These are phyloP conservation scores for Salix udensis DNA, from an alignment of 345 rosid species.

Conservation along the genomic window DNA sequence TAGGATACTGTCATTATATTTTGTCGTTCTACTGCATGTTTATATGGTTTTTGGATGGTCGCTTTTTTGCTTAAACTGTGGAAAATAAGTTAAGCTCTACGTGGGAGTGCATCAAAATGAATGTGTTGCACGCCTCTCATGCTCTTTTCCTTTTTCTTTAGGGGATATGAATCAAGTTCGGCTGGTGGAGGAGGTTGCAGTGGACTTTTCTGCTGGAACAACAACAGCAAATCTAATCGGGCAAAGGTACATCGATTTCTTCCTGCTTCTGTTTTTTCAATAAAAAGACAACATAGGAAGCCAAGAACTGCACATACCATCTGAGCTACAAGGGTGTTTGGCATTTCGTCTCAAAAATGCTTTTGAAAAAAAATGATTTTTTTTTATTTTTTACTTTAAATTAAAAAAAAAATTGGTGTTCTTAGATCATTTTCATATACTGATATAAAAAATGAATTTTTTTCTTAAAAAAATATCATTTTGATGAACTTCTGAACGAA, in stretches of 20 bases:
- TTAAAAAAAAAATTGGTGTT: too few species aligned
- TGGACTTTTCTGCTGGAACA: constrained; percentile 81
- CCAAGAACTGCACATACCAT: not conserved
- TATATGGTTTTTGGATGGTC: not conserved
- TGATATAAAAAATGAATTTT: too few species aligned
- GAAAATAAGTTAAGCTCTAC: not conserved
- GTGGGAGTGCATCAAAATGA: not conserved
- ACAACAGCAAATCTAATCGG: constrained; percentile 36
- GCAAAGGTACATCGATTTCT: constrained; percentile 48
- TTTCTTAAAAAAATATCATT: too few species aligned
- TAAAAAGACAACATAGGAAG: not conserved
- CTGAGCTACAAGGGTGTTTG: not conserved
- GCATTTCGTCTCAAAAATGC: too few species aligned
- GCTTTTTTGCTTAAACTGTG: not conserved
- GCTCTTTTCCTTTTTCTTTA: constrained; percentile 28
- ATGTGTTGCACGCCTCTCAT: not conserved
- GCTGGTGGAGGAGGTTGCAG: constrained; percentile 65
- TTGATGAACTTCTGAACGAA: too few species aligned
- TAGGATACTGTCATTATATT: not conserved
- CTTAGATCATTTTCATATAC: too few species aligned
- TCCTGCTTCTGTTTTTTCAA: not conserved
- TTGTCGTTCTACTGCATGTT: not conserved
- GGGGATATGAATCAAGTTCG: constrained; percentile 85
- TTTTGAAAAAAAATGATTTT: too few species aligned
- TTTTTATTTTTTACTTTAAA: too few species aligned